Conservation (phyloP, 108 stramenopile genomes). For the Chaetoceros muelleri region DNA sequence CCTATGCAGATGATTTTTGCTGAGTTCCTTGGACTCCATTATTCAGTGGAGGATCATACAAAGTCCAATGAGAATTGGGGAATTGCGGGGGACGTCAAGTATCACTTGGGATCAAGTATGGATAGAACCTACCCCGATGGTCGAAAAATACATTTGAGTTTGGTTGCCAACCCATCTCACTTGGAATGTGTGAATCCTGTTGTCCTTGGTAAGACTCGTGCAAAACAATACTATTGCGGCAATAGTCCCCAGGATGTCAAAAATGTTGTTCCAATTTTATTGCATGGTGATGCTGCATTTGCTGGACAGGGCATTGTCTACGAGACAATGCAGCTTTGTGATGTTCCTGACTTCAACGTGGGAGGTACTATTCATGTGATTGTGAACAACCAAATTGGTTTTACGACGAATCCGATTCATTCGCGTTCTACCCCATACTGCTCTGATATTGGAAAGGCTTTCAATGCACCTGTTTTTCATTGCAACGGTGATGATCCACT, state of each 20-base stretch:
- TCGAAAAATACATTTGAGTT: slow-evolving; percentile 83
- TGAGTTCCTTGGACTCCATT: slow-evolving; percentile 96
- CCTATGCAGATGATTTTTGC: slow-evolving; percentile 96
- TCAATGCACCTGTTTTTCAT: slow-evolving; percentile 98
- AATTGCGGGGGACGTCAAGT: slow-evolving; percentile 96
- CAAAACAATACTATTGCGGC: slow-evolving; percentile 96
- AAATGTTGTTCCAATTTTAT: slow-evolving; percentile 87
- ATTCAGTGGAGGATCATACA: slow-evolving; percentile 66
- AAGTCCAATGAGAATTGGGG: slow-evolving; percentile 72
- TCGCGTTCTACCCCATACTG: slow-evolving; percentile 93
- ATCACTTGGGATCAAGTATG: slow-evolving; percentile 98
- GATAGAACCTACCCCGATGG: slow-evolving; percentile 97
- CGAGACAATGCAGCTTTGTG: slow-evolving; percentile 95
- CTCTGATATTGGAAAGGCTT: slow-evolving; percentile 97
- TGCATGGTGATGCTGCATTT: slow-evolving; percentile 99
- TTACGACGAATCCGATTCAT: slow-evolving; percentile 95
- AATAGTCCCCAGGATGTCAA: slow-evolving; percentile 61
- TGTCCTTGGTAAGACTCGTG: slow-evolving; percentile 93
- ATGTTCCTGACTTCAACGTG: slow-evolving; percentile 84
- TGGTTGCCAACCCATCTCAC: slow-evolving; percentile 98
- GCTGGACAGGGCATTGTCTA: slow-evolving; percentile 98
- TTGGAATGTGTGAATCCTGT: slow-evolving; percentile 98
- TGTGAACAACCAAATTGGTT: slow-evolving; percentile 99
- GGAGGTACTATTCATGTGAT: slow-evolving; percentile 99
- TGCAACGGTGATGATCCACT: slow-evolving; percentile 99